These are phyloP conservation scores for Trichosanthes cucumerina DNA, from an alignment of 306 rosid species.

Conservation along the genomic window DNA sequence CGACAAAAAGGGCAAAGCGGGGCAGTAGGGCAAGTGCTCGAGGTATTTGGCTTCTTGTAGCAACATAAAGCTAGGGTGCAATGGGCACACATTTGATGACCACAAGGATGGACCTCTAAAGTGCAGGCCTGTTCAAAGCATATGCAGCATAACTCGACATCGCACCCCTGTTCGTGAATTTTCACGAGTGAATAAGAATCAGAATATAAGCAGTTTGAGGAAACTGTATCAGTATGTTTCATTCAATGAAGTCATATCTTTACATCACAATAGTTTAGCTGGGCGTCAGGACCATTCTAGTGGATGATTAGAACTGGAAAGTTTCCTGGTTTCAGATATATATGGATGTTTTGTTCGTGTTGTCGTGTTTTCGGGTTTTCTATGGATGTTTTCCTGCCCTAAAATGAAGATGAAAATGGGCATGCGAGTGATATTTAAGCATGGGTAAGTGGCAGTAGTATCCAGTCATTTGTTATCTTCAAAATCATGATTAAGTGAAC, in stretches of 20 bases:
- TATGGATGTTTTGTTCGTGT: background rate
- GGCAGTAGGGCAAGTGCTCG: constrained; percentile 29
- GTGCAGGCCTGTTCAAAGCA: constrained; percentile 88
- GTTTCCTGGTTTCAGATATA: background rate
- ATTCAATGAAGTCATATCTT: background rate
- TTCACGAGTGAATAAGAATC: background rate
- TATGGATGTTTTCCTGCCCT: background rate
- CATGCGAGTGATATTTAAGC: background rate
- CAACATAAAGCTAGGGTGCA: constrained; percentile 84
- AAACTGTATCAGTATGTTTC: background rate
- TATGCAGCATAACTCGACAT: constrained; percentile 69
- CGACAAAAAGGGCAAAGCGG: constrained; percentile 85
- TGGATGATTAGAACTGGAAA: background rate
- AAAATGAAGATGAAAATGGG: background rate
- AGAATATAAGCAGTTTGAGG: background rate
- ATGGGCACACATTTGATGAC: constrained; percentile 92
- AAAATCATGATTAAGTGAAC: background rate
- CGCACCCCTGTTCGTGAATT: constrained; percentile 36
- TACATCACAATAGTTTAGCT: background rate
- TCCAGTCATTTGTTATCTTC: background rate
- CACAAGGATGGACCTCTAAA: constrained; percentile 72
- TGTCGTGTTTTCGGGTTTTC: background rate
- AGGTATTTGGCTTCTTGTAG: constrained; percentile 65
- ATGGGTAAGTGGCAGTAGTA: background rate
- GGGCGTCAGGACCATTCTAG: background rate